Evolutionary conservation across 148 eudicot genomes (phyloP).

Genomic region (Rhododendron ovatum): DNA sequence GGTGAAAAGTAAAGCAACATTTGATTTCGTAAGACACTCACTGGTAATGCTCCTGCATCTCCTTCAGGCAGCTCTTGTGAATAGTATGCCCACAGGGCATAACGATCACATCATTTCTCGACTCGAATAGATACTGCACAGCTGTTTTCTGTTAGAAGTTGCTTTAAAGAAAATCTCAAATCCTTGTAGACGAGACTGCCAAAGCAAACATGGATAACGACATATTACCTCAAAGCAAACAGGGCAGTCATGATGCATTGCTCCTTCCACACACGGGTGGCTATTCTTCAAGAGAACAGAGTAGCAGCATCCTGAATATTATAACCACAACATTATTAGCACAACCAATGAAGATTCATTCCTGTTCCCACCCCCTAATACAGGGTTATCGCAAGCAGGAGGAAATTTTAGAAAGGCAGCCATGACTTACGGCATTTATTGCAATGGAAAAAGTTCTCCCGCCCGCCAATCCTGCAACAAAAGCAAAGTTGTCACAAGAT

Average conservation of each 20-base stretch:
- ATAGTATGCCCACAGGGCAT: constrained; percentile 95
- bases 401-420: background rate
- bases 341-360: background rate
- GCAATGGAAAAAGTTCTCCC: constrained; percentile 73
- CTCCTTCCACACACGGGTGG: constrained; percentile 89
- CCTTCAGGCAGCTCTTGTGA: constrained; percentile 71
- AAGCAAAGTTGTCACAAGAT: background rate
- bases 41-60: constrained; percentile 86
- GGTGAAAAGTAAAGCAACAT: background rate
- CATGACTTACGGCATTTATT: constrained; percentile 56
- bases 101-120: constrained; percentile 55
- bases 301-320: constrained; percentile 67
- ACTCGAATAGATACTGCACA: constrained; percentile 74
- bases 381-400: background rate
- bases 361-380: background rate
- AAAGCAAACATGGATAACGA: background rate
- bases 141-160: background rate
- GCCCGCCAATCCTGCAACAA: constrained; percentile 58
- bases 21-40: constrained; percentile 29
- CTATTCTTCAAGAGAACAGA: constrained; percentile 53
- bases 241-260: constrained; percentile 97
- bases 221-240: constrained; percentile 84
- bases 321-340: background rate
- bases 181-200: background rate
- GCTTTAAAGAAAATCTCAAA: background rate